Base-by-base conservation (phyloP, 2,329 filamentous ascomycete species). In the Clonostachys sp. region DNA sequence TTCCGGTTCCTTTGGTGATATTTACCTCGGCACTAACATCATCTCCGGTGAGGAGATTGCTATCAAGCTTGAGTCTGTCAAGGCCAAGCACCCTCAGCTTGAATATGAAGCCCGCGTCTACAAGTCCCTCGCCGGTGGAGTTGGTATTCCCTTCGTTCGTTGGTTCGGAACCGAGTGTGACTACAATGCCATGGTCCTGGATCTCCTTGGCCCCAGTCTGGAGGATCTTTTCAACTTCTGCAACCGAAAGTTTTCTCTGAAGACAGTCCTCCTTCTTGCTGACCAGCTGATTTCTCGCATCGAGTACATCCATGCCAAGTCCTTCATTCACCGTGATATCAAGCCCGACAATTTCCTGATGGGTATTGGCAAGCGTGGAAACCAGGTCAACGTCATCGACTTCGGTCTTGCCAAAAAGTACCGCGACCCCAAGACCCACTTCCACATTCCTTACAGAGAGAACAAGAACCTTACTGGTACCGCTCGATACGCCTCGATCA, bases 191-290 rank as follows among this genome's bases (percentile, higher is more conserved):
- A 97, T 99, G 94, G 94, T 99, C 45, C 84, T 97, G 56, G 94
- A 99, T 64, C 85, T 99, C 24, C 87, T 99, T 49, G 94, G 94
- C 38, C 94, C 94, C 57, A 94, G 87, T 63, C 75, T 99, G 71
- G 94, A 99, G 73, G 94, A 99, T 66, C 81, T 99, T 34, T 99
- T 99, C 89, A 97, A 99, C 83, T 97, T 97, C 72, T 99, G 94
- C 84, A 97, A 97, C 84, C 88, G 94, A 71, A 97, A 97, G 71
- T 99, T 97, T 78, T 96, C 94, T 12, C 76, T 99, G 58, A 99
- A 99, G 86, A 99, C 94, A 1, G 94, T 99, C 30, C 81, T 99
- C 41, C 83, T 99, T 24, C 83, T 99, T 44, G 94, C 94, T 65
- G 94, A 99, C 62, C 94, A 99, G 76, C 86, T 96, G 70, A 97